Conservation (phyloP, 441 rosid species). For the Arabidopsis hybrid region DNA sequence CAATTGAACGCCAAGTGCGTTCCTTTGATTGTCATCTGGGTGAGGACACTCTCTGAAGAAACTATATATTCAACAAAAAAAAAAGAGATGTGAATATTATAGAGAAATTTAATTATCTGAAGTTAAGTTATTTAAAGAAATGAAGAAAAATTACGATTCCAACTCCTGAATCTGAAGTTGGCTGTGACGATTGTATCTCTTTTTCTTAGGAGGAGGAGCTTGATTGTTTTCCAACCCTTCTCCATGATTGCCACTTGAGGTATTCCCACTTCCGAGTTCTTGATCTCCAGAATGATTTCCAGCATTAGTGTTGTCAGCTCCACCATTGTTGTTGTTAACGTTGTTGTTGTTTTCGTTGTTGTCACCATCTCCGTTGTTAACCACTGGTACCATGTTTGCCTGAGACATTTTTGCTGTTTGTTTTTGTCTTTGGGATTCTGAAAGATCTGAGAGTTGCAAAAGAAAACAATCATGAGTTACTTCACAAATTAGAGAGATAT, state of each 20-base stretch:
- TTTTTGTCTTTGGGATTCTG: slow-evolving; percentile 5
- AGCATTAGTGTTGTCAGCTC: background rate
- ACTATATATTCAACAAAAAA: slow-evolving; percentile 22
- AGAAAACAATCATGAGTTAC: background rate
- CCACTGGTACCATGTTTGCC: slow-evolving; percentile 28
- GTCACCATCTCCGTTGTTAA: background rate
- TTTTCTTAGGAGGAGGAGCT: slow-evolving; percentile 22
- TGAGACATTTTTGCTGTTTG: slow-evolving; percentile 11
- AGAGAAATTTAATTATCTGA: no score
- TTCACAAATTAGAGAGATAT: background rate
- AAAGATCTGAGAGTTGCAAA: slow-evolving; percentile 21
- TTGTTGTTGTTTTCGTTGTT: background rate
- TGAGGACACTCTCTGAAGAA: slow-evolving; percentile 80
- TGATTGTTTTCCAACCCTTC: background rate
- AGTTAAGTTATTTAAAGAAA: background rate
- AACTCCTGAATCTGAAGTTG: slow-evolving; percentile 43
- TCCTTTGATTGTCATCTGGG: slow-evolving; percentile 96
- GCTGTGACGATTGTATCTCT: slow-evolving; percentile 45
- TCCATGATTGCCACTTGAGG: slow-evolving; percentile 23
- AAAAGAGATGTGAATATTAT: background rate
- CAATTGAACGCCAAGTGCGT: slow-evolving; percentile 77
- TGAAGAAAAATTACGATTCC: slow-evolving; percentile 34
- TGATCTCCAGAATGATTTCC: no score
- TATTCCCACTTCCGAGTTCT: background rate
- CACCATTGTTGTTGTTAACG: slow-evolving; percentile 17